These are phyloP conservation scores for Paraglomus brasilianum DNA, from an alignment of 192 early-diverging fungal genomes.

Conservation along the genomic window DNA sequence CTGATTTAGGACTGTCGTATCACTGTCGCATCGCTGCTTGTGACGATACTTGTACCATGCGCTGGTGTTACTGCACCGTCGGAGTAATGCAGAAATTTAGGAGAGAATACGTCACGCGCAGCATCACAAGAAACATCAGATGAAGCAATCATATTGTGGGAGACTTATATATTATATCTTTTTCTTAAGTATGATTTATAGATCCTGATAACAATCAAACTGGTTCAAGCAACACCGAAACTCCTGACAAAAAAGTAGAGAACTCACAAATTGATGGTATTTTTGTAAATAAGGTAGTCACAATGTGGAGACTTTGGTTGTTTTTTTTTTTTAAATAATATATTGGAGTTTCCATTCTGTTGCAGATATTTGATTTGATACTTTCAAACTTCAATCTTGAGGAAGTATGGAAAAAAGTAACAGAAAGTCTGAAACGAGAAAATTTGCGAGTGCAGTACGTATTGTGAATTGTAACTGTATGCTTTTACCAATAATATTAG, in stretches of 20 bases:
- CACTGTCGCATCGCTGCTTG: too few relatives aligned
- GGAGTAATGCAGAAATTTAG: too few relatives aligned
- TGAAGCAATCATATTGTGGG: constrained; percentile 11
- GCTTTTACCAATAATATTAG: constrained; percentile 19
- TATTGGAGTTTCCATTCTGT: constrained; percentile 2
- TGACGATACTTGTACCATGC: too few relatives aligned
- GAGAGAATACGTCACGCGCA: too few relatives aligned
- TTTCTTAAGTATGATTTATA: constrained; percentile 4
- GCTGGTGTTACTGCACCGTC: too few relatives aligned
- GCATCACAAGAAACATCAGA: too few relatives aligned
- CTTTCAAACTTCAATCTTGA: constrained; percentile 21
- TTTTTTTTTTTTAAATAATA: constrained; percentile 19
- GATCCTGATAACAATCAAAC: constrained; percentile 12
- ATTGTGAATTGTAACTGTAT: constrained; percentile 15
- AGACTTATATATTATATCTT: constrained; percentile 7
- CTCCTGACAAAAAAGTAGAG: constrained; percentile 15
- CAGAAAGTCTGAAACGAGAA: constrained; percentile 15
- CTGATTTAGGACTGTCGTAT: too few relatives aligned
- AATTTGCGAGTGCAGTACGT: constrained; percentile 26
- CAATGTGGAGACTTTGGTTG: constrained; percentile 2
- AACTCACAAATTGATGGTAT: not conserved
- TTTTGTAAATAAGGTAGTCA: constrained; percentile 22
- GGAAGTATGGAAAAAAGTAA: constrained; percentile 16
- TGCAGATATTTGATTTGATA: constrained; percentile 10
- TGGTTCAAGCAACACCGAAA: not conserved